These are phyloP conservation scores for Fistulifera pelliculosa DNA, from an alignment of 108 stramenopile species.

Conservation along the genomic window DNA sequence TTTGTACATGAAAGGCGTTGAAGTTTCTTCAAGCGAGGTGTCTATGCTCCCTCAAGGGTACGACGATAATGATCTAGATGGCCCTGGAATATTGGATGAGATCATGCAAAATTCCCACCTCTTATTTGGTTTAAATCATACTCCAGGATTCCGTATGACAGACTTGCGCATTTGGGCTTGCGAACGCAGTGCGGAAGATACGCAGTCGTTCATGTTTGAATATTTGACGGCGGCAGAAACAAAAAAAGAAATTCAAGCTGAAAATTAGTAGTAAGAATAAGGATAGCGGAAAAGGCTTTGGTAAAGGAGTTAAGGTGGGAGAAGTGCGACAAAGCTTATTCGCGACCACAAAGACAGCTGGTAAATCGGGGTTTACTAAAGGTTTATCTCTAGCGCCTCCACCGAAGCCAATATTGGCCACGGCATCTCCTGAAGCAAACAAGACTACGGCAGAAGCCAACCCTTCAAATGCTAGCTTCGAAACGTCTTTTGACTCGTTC, in stretches of 20 bases:
- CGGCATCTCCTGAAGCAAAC: neutral
- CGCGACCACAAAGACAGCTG: too few relatives aligned
- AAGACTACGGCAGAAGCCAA: neutral
- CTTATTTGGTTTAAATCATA: slow-evolving; percentile 61
- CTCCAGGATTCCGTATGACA: slow-evolving; percentile 57
- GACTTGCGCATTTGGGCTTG: slow-evolving; percentile 83
- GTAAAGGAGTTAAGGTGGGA: slow-evolving; percentile 5
- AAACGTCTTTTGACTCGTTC: slow-evolving; percentile 5
- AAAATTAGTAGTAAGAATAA: slow-evolving; percentile 58
- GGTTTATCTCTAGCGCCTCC: neutral
- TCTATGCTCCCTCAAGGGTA: slow-evolving; percentile 32
- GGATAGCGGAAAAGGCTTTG: slow-evolving; percentile 22
- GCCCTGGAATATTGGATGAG: slow-evolving; percentile 45
- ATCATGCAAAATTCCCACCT: slow-evolving; percentile 56
- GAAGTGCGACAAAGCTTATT: neutral
- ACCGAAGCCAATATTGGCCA: neutral
- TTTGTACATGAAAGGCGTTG: slow-evolving; percentile 44
- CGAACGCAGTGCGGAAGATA: slow-evolving; percentile 58
- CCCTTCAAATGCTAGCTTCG: slow-evolving; percentile 3
- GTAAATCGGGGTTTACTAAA: too few relatives aligned
- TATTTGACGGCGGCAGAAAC: slow-evolving; percentile 67
- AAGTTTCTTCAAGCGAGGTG: slow-evolving; percentile 22
- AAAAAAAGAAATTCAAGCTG: slow-evolving; percentile 70
- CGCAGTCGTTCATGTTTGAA: slow-evolving; percentile 75
- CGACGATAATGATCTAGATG: slow-evolving; percentile 32